phyloP scores from a whole-genome alignment of 1,284 basidiomycete genomes.

The Kwoniella shivajii region DNA sequence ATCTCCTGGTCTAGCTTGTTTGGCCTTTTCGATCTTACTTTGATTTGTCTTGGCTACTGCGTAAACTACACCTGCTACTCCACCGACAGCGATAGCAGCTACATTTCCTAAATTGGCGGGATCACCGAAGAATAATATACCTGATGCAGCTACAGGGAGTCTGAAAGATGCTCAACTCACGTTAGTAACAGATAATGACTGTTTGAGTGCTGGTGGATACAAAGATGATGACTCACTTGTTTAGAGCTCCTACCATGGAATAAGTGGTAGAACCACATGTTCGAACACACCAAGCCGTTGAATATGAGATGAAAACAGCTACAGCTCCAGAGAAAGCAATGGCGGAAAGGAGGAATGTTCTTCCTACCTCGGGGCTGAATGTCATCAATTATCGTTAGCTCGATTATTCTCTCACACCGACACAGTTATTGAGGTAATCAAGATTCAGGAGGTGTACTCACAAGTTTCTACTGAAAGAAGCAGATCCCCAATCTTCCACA shows the following conservation, averaged over 20 bases:
- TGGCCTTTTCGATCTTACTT: constrained; percentile 43
- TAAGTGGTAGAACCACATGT: constrained; percentile 97
- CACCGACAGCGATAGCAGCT: constrained; percentile 83
- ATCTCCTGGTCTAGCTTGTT: constrained; percentile 21
- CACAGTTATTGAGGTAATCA: neutral
- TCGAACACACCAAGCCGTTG: constrained; percentile 98
- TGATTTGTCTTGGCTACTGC: constrained; percentile 72
- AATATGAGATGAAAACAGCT: constrained; percentile 96
- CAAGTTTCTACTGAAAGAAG: constrained; percentile 84
- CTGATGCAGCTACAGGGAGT: constrained; percentile 92
- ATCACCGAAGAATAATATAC: constrained; percentile 95
- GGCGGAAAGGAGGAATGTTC: constrained; percentile 76
- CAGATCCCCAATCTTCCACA: constrained; percentile 86
- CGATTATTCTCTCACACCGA: neutral
- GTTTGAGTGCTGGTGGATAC: too few relatives aligned
- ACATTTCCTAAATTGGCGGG: constrained; percentile 82
- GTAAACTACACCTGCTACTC: constrained; percentile 87
- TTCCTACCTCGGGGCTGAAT: constrained; percentile 76
- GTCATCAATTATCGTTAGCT: neutral
- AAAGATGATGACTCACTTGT: constrained; percentile 63
- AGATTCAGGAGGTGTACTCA: constrained; percentile 56
- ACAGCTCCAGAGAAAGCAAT: constrained; percentile 96
- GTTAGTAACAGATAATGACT: too few relatives aligned
- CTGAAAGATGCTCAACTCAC: neutral
- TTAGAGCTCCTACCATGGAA: constrained; percentile 96